phyloP scores from a whole-genome alignment of 352 stramenopile species.

The Globisporangium cederbergense region DNA sequence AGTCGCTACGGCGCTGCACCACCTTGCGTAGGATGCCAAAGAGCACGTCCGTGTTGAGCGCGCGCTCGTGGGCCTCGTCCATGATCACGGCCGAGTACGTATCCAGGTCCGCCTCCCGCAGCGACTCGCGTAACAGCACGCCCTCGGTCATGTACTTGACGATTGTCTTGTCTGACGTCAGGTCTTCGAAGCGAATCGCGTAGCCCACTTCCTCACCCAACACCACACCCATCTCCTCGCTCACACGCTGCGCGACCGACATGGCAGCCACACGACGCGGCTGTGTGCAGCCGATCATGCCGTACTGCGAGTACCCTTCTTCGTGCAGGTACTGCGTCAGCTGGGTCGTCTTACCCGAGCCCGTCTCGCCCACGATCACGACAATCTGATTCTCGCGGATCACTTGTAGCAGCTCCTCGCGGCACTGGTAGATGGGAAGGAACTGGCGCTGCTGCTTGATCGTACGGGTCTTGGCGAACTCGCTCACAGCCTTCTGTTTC shows the following conservation, averaged over 20 bases:
- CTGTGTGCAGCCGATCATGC: slow-evolving; percentile 96
- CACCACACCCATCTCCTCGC: slow-evolving; percentile 95
- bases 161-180: slow-evolving; percentile 92
- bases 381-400: slow-evolving; percentile 98
- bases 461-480: slow-evolving; percentile 96
- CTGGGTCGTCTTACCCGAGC: slow-evolving; percentile 97
- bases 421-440: slow-evolving; percentile 94
- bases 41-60: slow-evolving; percentile 93
- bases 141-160: slow-evolving; percentile 98
- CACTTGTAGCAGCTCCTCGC: slow-evolving; percentile 95
- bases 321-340: slow-evolving; percentile 95
- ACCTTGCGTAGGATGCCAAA: slow-evolving; percentile 93
- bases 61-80: slow-evolving; percentile 94
- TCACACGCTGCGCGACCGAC: slow-evolving; percentile 98
- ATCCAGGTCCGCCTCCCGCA: slow-evolving; percentile 85
- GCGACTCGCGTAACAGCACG: slow-evolving; percentile 91
- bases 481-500: slow-evolving; percentile 86
- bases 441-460: slow-evolving; percentile 96
- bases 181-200: slow-evolving; percentile 94
- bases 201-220: slow-evolving; percentile 91
- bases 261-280: slow-evolving; percentile 98
- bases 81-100: slow-evolving; percentile 91
- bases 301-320: slow-evolving; percentile 87
- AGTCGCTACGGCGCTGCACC: slow-evolving; percentile 83
- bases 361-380: slow-evolving; percentile 98